phyloP scores from a whole-genome alignment of 176 grass and related monocot species.

The Oryza nivara region DNA sequence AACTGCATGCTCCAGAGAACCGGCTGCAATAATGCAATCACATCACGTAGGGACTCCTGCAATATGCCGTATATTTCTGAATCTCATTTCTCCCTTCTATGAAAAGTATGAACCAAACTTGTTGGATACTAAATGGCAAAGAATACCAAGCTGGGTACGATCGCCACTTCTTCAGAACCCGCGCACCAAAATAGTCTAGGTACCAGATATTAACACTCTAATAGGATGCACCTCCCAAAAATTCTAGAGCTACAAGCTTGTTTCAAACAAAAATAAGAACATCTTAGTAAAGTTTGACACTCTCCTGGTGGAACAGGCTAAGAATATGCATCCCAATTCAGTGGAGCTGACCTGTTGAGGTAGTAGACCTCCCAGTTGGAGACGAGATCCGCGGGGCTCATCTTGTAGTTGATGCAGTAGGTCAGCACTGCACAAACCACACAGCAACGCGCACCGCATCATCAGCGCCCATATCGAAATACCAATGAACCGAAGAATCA shows the following conservation, averaged over 20 bases:
- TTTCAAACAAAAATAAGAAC: neutral
- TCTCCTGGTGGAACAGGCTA: neutral
- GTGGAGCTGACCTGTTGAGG: conserved; percentile 71
- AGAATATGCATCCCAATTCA: neutral
- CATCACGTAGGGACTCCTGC: neutral
- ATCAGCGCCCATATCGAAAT: neutral
- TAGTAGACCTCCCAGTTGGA: conserved; percentile 95
- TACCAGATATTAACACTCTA: neutral
- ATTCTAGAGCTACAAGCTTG: neutral
- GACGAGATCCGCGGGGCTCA: conserved; percentile 72
- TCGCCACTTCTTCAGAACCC: neutral
- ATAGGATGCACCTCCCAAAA: neutral
- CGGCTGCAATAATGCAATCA: too few relatives aligned
- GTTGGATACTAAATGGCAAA: neutral
- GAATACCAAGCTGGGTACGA: neutral
- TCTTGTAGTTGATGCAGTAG: conserved; percentile 97
- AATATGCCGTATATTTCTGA: neutral
- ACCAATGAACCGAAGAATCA: too few relatives aligned
- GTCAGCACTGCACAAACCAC: conserved; percentile 65
- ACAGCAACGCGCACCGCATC: neutral
- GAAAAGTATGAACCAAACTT: neutral
- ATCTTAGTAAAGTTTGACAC: neutral
- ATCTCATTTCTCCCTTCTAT: neutral
- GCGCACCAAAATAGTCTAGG: neutral
- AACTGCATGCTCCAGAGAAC: neutral